Base-by-base conservation (phyloP, 768 basidiomycete genomes). In the Lepiota subincarnata region DNA sequence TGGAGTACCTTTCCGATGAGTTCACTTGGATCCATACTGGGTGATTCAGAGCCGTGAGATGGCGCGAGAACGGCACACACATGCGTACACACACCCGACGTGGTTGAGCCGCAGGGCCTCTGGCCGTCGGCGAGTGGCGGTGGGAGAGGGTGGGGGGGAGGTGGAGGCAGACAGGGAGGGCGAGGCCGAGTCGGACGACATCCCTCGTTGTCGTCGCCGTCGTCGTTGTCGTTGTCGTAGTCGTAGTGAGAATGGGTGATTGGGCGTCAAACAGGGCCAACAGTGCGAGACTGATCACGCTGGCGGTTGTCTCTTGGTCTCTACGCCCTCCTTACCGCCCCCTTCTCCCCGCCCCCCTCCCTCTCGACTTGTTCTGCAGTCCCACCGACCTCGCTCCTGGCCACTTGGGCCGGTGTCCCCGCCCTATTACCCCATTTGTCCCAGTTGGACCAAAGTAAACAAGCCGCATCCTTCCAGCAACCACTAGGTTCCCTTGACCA, bases 1-100 rank as follows among this genome's bases (percentile, higher is more conserved):
- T 62, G 72, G 24, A 81, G 59, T 4, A 68, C 64, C 60, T 78
- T 81, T 38, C 80, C 79, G 42, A 73, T 62, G 48, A 81, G 63
- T 55, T 65, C 56, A 28, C 65, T 57, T 0, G 78, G 78, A 57
- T 78, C 70, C 31, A 73, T 59, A 19, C 76, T 75, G 47, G 61
- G 26, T 41, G 36, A 24, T 13, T 52, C 24, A 47, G 24, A 24
- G 28, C 14, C 28, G 44, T 45, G 53, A 54, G 42, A 41, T 7
- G 28, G 19, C 2, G 34, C 18, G 19, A 45, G 45, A 26, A 26
- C 13, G 31, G 8, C 4, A 16, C 13, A 42, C 36, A 38, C 40
- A 13, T 11, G 18, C 12, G 8, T 1, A 14, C 16, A 55, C 57
- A 36, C 35, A 68, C 70, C 72, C 70, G 35, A 69, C 48, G 31